These are phyloP conservation scores for Melaleuca alternifolia DNA, from an alignment of 345 rosid species.

Conservation along the genomic window DNA sequence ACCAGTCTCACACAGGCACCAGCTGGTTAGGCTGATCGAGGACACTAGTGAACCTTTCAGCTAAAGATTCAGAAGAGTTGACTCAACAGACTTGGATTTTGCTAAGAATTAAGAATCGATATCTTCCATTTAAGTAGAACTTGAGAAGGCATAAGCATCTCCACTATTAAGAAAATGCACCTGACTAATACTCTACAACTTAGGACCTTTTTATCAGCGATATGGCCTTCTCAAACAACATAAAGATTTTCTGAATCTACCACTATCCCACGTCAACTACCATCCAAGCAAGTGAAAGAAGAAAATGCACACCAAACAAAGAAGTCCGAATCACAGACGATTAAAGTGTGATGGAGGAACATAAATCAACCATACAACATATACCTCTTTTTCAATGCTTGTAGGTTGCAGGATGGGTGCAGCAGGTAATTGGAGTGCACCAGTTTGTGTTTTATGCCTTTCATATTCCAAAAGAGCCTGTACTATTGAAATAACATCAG, in stretches of 20 bases:
- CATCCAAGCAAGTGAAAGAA: background rate
- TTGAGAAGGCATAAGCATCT: background rate
- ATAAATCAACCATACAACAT: background rate
- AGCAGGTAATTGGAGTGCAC: conserved; percentile 68
- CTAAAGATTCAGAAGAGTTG: background rate
- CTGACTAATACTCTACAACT: background rate
- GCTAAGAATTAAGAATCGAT: background rate
- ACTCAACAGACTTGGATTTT: background rate
- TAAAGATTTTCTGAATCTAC: background rate
- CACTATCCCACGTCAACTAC: background rate
- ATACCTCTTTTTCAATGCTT: conserved; percentile 68
- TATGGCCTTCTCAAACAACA: background rate
- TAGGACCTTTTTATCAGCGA: background rate
- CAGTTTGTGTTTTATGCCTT: conserved; percentile 50
- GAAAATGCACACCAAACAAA: background rate
- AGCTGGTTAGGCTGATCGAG: background rate
- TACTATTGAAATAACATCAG: conserved; percentile 6
- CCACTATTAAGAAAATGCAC: background rate
- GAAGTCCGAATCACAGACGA: background rate
- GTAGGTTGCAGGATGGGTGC: conserved; percentile 40
- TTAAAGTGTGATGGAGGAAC: background rate
- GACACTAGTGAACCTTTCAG: background rate
- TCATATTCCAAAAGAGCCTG: conserved; percentile 92
- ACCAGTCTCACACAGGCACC: background rate
- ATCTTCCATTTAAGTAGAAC: background rate